Evolutionary conservation across 495 filamentous ascomycete genomes (phyloP).

Genomic region (Usnea hakonensis): DNA sequence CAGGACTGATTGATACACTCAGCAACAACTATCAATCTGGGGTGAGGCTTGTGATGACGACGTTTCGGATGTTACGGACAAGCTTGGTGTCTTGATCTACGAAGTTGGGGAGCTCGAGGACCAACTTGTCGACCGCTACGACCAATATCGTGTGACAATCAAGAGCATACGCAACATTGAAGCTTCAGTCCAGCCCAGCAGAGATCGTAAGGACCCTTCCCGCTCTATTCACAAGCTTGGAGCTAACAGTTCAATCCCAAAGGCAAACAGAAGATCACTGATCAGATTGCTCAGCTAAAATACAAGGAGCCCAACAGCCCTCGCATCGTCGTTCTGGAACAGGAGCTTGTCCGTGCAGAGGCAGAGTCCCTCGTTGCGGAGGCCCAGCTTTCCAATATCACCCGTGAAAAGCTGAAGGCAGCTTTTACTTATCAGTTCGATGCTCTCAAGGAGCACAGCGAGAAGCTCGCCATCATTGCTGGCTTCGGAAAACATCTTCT

Average conservation of each 20-base stretch:
- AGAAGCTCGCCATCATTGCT: conserved; percentile 96
- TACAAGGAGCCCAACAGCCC: conserved; percentile 99
- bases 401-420: conserved; percentile 96
- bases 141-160: conserved; percentile 97
- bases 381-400: conserved; percentile 97
- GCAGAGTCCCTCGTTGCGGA: conserved; percentile 97
- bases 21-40: conserved; percentile 99
- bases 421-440: conserved; percentile 99
- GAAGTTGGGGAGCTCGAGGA: conserved; percentile 98
- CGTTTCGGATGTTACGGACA: conserved; percentile 97
- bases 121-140: conserved; percentile 94
- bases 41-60: conserved; percentile 95
- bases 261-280: conserved; percentile 98
- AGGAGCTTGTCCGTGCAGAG: conserved; percentile 96
- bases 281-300: conserved; percentile 97
- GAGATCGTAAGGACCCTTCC: conserved; percentile 65
- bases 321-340: conserved; percentile 93
- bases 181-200: conserved; percentile 92
- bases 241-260: conserved; percentile 4
- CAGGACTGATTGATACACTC: conserved; percentile 26
- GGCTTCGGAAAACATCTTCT: conserved; percentile 95
- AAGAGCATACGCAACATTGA: conserved; percentile 99
- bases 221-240: background rate
- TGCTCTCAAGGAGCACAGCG: conserved; percentile 92
- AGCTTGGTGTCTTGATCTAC: conserved; percentile 94